Base-by-base conservation (phyloP, 495 filamentous ascomycete species). In the Penicillium macrosclerotiorum region DNA sequence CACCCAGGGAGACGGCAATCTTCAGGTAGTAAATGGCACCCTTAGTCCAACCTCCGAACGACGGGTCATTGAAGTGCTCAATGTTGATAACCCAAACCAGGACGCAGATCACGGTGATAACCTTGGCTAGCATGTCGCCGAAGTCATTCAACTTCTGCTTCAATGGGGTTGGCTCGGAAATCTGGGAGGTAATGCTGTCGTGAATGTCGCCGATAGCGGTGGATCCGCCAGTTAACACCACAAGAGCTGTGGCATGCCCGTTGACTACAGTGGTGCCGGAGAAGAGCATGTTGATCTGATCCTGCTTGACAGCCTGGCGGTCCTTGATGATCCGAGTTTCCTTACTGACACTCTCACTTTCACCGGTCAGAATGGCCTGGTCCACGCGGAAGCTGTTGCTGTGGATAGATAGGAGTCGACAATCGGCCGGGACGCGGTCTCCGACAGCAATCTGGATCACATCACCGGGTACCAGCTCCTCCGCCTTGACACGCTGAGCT, bases 91-190 rank as follows among this genome's bases (percentile, higher is more conserved):
- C 72, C 94, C 94, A 99, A 44, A 99, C 94, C 35, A 95, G 68
- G 49, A 96, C 68, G 68, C 94, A 99, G 56, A 99, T 99, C 46
- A 91, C 82, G 4, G 90, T 96, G 51, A 99, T 99, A 41, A 97
- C 94, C 73, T 97, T 99, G 39, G 94, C 94, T 38, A 99, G 75
- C 70, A 83, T 83, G 64, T 99, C 94, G 41, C 94, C 94, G 60
- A 99, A 99, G 60, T 97, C 90, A 59, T 99, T 96, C 45, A 99
- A 73, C 74, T 99, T 99, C 72, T 97, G 86, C 74, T 99, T 99
- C 62, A 99, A 60, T 7, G 94, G 94, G 2, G 94, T 99, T 1
- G 94, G 94, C 59, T 95, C 88, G 16, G 93, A 97, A 58, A 99
- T 99, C 64, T 99, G 94, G 25, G 91, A 85, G 1, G 90, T 90